Base-by-base conservation (phyloP, 2,329 filamentous ascomycete species). In the Sporothrix protearum region DNA sequence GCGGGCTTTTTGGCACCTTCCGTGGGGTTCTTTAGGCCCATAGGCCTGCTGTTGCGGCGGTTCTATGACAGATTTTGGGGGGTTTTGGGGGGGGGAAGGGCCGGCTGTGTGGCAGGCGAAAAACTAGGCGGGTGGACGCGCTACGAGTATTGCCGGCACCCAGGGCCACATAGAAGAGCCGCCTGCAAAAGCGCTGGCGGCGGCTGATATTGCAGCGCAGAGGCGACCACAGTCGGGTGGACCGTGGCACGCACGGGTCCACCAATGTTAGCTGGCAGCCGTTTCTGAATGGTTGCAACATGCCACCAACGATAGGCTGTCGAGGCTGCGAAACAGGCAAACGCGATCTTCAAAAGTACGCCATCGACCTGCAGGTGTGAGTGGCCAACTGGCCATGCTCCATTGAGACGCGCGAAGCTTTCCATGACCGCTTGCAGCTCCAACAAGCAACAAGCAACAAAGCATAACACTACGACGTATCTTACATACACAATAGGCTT, bases 141-240 rank as follows among this genome's bases (percentile, higher is more conserved):
- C 8, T 71, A 71, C 69, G 61, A 68, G 25, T 49, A 47, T 49
- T 47, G 61, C 69, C 51, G 39, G 45, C 64, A 28, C 72, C 66
- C n/a, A n/a, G n/a, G n/a, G n/a, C n/a, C n/a, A n/a, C n/a, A n/a
- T n/a, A n/a, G n/a, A n/a, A n/a, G n/a, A n/a, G n/a, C n/a, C n/a
- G n/a, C n/a, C 33, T 63, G 59, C n/a, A 64, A 45, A 64, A 42
- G 53, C 12, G 59, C 59, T 64, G 36, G 36, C 36, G 59, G 36
- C 22, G 59, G 36, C 22, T 45, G 39, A 30, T 57, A 33, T 57
- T 16, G 2, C 57, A 39, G 57, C 19, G 33, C 19, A 22, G 30
- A 12, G 16, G n/a, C 30, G 30, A 42, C 39, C 39, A 42, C 6
- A 42, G n/a, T n/a, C n/a, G n/a, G n/a, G n/a, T n/a, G n/a, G n/a